Percentiles rank a stretch among this genome's conserved stretches.
Conservation (phyloP, 2,329 filamentous ascomycete genomes). For the Pyrenophora teres region DNA sequence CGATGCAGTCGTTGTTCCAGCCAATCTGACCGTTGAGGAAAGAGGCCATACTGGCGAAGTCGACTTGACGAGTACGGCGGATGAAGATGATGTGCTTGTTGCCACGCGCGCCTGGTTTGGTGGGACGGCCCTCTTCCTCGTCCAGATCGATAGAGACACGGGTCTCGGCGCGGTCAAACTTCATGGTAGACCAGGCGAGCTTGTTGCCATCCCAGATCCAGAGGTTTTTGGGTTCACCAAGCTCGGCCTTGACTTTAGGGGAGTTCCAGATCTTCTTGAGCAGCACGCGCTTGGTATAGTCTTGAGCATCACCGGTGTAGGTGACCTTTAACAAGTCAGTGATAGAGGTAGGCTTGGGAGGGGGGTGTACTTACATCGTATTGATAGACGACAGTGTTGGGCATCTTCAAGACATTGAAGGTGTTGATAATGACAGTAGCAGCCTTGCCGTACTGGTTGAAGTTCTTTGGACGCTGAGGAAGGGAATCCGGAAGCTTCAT, state of each 20-base stretch:
- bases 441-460: conserved; percentile 48
- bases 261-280: conserved; percentile 79
- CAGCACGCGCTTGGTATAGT: conserved; percentile 63
- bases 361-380: conserved; percentile 72
- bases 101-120: conserved; percentile 24
- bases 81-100: conserved; percentile 67
- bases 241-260: conserved; percentile 59
- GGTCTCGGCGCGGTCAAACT: conserved; percentile 35
- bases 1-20: conserved; percentile 64
- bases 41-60: conserved; percentile 66
- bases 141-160: conserved; percentile 73
- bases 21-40: conserved; percentile 66
- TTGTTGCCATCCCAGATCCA: conserved; percentile 85
- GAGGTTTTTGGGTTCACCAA: conserved; percentile 52
- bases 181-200: conserved; percentile 70
- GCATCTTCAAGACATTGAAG: conserved; percentile 68
- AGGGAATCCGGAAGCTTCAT: conserved; percentile 31
- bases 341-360: background rate
- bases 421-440: conserved; percentile 67
- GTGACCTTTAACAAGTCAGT: conserved; percentile 59
- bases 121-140: conserved; percentile 55
- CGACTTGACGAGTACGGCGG: conserved; percentile 67
- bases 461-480: conserved; percentile 42
- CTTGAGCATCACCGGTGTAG: conserved; percentile 62
- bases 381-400: conserved; percentile 70